Evolutionary conservation across 495 filamentous ascomycete genomes (phyloP).

Genomic region (Penicillium odoratum): DNA sequence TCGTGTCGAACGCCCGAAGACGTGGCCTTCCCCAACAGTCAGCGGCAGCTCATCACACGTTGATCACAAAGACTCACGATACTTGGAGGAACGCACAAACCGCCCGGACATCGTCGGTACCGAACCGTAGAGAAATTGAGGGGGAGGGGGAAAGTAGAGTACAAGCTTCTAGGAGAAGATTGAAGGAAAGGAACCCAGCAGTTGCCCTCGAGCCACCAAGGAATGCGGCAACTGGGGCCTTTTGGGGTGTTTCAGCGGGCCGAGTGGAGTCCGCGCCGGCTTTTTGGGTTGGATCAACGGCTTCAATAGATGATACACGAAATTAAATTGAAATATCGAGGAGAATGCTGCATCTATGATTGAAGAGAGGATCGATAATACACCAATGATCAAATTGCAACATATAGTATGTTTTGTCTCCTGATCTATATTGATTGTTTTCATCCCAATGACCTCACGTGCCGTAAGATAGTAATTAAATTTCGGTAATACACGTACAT

Average conservation of each 20-base stretch:
- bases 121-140: conserved; percentile 8
- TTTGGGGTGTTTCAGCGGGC: conserved; percentile 27
- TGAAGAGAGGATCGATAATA: neutral
- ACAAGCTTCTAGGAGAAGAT: conserved; percentile 19
- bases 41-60: conserved; percentile 19
- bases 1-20: conserved; percentile 90
- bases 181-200: conserved; percentile 20
- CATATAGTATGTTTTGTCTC: neutral
- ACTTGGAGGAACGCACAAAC: conserved; percentile 98
- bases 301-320: neutral
- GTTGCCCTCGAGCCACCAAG: conserved; percentile 21
- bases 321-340: neutral
- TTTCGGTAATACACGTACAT: neutral
- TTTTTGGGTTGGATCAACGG: conserved; percentile 3
- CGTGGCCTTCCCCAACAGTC: conserved; percentile 70
- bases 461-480: conserved; percentile 4
- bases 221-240: conserved; percentile 31
- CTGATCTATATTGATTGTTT: neutral
- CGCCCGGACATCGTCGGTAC: conserved; percentile 76
- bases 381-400: neutral
- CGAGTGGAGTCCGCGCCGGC: conserved; percentile 30
- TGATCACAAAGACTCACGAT: conserved; percentile 66
- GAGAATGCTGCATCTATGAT: neutral
- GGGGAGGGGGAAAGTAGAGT: conserved; percentile 13
- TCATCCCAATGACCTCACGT: conserved; percentile 18